Conservation (phyloP, 495 filamentous ascomycete genomes). For the Cercophora samala region DNA sequence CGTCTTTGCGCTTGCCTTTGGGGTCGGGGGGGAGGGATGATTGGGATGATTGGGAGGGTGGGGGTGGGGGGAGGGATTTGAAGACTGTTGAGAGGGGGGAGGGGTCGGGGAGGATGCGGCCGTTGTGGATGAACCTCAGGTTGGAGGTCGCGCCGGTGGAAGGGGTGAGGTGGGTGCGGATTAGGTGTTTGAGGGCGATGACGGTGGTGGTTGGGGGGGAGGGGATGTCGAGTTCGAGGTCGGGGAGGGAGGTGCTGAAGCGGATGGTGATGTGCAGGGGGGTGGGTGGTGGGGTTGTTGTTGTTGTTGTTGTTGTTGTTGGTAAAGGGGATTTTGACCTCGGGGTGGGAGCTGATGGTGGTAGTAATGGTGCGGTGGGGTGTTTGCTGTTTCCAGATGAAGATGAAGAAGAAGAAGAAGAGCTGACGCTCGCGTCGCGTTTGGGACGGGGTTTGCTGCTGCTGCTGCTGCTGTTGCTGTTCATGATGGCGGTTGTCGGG, state of each 20-base stretch:
- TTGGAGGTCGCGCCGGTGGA: slow-evolving; percentile 54
- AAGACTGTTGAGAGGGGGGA: slow-evolving; percentile 63
- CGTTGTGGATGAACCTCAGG: slow-evolving; percentile 83
- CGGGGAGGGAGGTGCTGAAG: slow-evolving; percentile 80
- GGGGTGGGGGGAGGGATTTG: slow-evolving; percentile 55
- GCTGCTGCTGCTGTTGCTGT: slow-evolving; percentile 15
- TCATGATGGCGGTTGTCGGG: slow-evolving; percentile 22
- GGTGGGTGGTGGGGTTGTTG: slow-evolving; percentile 35
- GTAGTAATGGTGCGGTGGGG: slow-evolving; percentile 6
- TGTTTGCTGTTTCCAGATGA: slow-evolving; percentile 13
- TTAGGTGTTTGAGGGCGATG: slow-evolving; percentile 72
- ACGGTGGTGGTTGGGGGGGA: slow-evolving; percentile 64
- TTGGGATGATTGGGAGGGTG: slow-evolving; percentile 30
- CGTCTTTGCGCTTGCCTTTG: slow-evolving; percentile 28
- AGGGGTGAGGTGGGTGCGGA: slow-evolving; percentile 67
- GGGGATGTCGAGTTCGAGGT: slow-evolving; percentile 73
- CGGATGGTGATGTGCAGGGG: slow-evolving; percentile 75
- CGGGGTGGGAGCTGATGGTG: slow-evolving; percentile 15
- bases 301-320: too few species aligned
- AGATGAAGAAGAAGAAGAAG: slow-evolving; percentile 20
- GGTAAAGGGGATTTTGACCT: slow-evolving; percentile 9
- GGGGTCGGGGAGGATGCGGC: slow-evolving; percentile 74
- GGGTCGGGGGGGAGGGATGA: slow-evolving; percentile 34
- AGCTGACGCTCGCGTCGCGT: slow-evolving; percentile 11
- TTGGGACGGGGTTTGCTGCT: not conserved